Conservation (phyloP, 768 basidiomycete genomes). For the Rhodotorula taiwanensis region DNA sequence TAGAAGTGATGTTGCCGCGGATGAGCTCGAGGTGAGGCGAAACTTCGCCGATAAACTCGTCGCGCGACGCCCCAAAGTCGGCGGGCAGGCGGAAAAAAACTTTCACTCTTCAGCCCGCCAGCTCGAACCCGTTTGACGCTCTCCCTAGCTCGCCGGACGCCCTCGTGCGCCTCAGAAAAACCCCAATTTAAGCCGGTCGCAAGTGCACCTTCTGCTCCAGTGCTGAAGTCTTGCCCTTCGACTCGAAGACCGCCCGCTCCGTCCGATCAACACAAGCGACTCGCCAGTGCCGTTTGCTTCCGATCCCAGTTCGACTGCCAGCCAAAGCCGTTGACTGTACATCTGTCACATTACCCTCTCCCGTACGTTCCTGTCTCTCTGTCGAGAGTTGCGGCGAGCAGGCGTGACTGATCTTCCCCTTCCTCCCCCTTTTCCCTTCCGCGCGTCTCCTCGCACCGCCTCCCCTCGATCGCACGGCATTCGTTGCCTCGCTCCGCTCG, state of each 20-base stretch:
- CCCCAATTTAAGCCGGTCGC: constrained; percentile 10
- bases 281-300: neutral
- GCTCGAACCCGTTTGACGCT: neutral
- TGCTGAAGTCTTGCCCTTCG: neutral
- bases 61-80: too few species aligned
- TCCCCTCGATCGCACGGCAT: neutral
- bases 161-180: constrained; percentile 10
- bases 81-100: too few species aligned
- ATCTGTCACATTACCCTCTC: neutral
- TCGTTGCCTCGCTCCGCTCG: neutral
- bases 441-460: neutral
- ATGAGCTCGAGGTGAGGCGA: neutral
- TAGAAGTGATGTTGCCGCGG: too few species aligned
- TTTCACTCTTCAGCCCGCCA: neutral
- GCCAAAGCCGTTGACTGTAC: constrained; percentile 1
- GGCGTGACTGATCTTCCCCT: neutral
- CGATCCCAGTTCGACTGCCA: neutral
- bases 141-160: neutral
- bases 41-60: too few species aligned
- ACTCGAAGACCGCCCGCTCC: constrained; percentile 1
- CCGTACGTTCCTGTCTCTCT: neutral
- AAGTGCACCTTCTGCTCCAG: neutral
- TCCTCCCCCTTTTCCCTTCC: neutral
- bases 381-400: neutral
- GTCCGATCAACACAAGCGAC: neutral